Conservation (phyloP, 164 flowering plant genomes). For the Liriodendron chinense region DNA sequence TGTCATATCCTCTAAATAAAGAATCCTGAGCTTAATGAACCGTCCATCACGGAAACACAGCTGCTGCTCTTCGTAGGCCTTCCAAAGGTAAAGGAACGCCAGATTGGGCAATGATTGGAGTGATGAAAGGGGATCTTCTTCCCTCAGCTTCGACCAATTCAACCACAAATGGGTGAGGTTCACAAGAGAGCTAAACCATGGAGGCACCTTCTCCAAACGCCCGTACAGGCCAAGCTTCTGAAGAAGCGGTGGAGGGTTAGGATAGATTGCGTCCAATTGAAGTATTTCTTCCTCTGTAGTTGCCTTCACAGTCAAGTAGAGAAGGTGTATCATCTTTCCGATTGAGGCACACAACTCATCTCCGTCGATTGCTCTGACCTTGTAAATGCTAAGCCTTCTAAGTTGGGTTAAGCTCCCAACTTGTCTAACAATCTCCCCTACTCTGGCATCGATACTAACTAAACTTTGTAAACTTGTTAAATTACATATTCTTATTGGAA, state of each 20-base stretch:
- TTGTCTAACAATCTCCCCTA: neutral
- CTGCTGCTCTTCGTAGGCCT: constrained; percentile 7
- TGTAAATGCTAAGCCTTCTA: neutral
- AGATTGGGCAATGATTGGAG: constrained; percentile 7
- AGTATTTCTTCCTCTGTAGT: too few species aligned
- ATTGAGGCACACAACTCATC: constrained; percentile 3
- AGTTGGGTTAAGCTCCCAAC: constrained; percentile 5
- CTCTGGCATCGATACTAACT: neutral
- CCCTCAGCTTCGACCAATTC: too few species aligned
- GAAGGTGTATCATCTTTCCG: constrained; percentile 9
- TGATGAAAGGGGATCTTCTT: too few species aligned
- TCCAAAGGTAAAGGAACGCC: neutral
- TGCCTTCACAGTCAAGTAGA: neutral
- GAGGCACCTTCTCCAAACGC: too few species aligned
- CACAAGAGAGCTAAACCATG: too few species aligned
- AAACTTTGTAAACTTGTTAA: constrained; percentile 1
- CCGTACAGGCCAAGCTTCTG: too few species aligned
- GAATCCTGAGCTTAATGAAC: neutral
- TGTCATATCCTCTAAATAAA: neutral
- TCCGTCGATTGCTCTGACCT: constrained; percentile 1
- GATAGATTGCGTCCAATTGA: too few species aligned
- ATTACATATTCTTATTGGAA: neutral
- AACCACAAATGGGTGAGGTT: too few species aligned
- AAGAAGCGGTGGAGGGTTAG: too few species aligned
- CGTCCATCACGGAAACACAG: neutral